Evolutionary conservation across 805 yeast genomes (phyloP), one percentile per base, ranked within the genome.

Genomic region (Ogataea populi-albae): DNA sequence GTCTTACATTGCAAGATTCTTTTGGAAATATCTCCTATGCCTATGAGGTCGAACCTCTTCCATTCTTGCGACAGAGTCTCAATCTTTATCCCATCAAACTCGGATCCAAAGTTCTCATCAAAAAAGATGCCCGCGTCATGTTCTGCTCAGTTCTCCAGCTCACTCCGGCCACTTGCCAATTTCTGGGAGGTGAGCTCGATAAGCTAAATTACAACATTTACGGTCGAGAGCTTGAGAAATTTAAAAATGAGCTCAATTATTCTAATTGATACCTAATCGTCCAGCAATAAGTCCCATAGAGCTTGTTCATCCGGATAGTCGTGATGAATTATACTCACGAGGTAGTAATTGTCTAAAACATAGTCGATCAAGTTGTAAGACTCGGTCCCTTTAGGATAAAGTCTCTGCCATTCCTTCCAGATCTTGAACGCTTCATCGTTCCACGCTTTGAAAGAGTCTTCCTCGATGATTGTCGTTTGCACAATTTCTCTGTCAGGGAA

Each of bases 391-490:
- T 70, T 64, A 46, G 78, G 73, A 57, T 88, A 93, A 37, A 93
- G 68, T 45, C 81, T 71, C 31, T 83, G 84, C 99, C 99, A 93
- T 58, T 89, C 95, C 26, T 69, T 63, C 93, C 97, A 86, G 41
- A 93, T 83, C 38, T 77, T 72, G 61, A 87, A 93, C 1, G 96
- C 95, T 59, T 93, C 99, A 52, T 89, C 97, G 49, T 82, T 77
- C 98, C 98, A 93, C 0, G 96, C 96, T 47, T 76, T 75, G 66
- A 93, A 91, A 2, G 97, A 86, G 50, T 88, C 96, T 49, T 79
- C 84, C 55, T 89, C 96, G 38, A 93, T 80, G 43, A 89, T 82
- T 0, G 98, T 93, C 0, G 97, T 85, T 60, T 89, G 97, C 23
- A 87, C 75, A 23, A 88, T 81, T 55, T 87, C 96, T 45, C 88